Percentiles rank a stretch among this genome's conserved stretches.
phyloP scores from a whole-genome alignment of 2,329 filamentous ascomycete species.

The Cytospora mali region DNA sequence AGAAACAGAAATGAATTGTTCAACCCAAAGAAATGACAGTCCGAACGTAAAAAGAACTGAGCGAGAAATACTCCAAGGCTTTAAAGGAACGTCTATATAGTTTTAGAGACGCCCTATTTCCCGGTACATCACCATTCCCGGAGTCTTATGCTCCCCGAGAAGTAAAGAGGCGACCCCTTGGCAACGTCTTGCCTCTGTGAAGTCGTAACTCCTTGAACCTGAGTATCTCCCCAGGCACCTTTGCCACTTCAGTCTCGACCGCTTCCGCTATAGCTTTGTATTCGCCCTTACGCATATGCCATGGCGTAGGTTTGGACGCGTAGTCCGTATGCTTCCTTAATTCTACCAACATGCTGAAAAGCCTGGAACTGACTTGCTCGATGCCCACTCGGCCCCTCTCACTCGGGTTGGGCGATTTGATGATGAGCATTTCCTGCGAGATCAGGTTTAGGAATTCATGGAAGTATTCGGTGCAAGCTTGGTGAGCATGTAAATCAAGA shows the following conservation, averaged over 20 bases:
- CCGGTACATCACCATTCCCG: background rate
- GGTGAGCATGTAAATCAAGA: background rate
- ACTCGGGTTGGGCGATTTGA: background rate
- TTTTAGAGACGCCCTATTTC: too few relatives aligned
- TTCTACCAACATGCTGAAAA: background rate
- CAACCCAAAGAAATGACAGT: too few relatives aligned
- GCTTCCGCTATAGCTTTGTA: background rate
- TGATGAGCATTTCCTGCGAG: background rate
- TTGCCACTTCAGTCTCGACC: background rate
- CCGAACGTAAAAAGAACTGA: too few relatives aligned
- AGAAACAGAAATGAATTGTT: too few relatives aligned
- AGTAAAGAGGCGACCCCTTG: background rate
- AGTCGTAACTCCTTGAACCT: background rate
- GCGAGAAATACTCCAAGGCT: too few relatives aligned
- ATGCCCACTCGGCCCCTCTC: background rate
- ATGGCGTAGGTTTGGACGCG: background rate
- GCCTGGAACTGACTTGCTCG: background rate
- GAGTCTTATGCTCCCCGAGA: background rate
- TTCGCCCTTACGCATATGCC: background rate
- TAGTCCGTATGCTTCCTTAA: background rate
- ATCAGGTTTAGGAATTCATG: constrained; percentile 14
- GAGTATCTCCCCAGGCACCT: background rate
- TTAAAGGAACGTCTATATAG: too few relatives aligned
- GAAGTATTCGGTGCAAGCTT: background rate
- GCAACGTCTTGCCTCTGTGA: background rate